A percentile compares a stretch with the other conserved stretches of the same genome.
Evolutionary conservation across 2,329 filamentous ascomycete species (phyloP).

Genomic region (Herpotrichia juniperi): DNA sequence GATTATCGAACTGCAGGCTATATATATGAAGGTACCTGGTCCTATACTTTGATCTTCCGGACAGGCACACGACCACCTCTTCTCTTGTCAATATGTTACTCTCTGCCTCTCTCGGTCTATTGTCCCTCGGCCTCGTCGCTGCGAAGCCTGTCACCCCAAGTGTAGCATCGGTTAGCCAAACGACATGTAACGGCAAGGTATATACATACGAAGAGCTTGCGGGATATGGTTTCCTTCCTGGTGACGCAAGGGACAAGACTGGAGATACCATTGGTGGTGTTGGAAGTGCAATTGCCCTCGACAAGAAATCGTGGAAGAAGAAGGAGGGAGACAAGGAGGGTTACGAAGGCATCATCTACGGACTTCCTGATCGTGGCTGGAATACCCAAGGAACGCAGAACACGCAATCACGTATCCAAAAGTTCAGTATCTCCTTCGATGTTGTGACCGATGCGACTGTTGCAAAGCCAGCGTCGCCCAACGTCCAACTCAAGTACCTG

Average conservation of each 20-base stretch:
- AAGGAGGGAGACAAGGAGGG: slow-evolving; percentile 47
- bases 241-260: slow-evolving; percentile 67
- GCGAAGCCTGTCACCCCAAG: slow-evolving; percentile 15
- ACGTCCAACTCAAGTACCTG: slow-evolving; percentile 66
- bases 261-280: slow-evolving; percentile 73
- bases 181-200: slow-evolving; percentile 64
- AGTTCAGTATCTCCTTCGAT: slow-evolving; percentile 66
- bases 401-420: slow-evolving; percentile 71
- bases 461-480: slow-evolving; percentile 61
- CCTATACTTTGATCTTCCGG: neutral
- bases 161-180: slow-evolving; percentile 25
- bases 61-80: slow-evolving; percentile 19
- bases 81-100: slow-evolving; percentile 25
- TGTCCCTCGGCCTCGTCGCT: slow-evolving; percentile 25
- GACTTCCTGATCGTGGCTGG: slow-evolving; percentile 73
- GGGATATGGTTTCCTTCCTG: slow-evolving; percentile 68
- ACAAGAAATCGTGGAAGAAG: slow-evolving; percentile 64
- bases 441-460: slow-evolving; percentile 58
- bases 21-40: slow-evolving; percentile 12
- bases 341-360: slow-evolving; percentile 68
- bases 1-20: neutral
- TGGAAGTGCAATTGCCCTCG: slow-evolving; percentile 70
- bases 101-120: slow-evolving; percentile 16
- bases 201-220: slow-evolving; percentile 72
- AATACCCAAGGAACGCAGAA: slow-evolving; percentile 73